Evolutionary conservation across 2,329 filamentous ascomycete species (phyloP), one percentile per base, ranked within the genome.

Genomic region (Penicillium sp.): DNA sequence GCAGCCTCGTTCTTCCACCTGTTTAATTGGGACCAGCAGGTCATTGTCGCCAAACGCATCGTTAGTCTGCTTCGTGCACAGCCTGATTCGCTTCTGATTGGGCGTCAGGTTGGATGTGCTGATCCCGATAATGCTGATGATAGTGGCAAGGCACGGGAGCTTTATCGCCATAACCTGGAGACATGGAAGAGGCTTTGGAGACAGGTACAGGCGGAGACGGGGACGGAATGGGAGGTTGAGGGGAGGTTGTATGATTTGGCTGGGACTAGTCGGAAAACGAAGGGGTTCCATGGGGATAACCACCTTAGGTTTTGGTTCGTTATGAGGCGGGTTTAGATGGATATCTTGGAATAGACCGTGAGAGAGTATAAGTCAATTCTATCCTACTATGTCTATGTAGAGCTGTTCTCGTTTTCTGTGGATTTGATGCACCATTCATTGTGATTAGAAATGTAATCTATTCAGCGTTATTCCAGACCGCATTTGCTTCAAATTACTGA

Each of bases 171-270:
- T 63, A 75, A 81, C 57, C 71, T 75, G 31, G 64, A 69, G 7
- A 82, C 76, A 53, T 85, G 84, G 69, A 78, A 80, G 61, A 64
- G 64, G 33, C 69, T 85, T 23, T 85, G 83, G 83, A 73, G 82
- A 50, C 78, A 82, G 56, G 76, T 84, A 25, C 81, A 81, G 8
- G 58, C 55, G 29, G 64, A 78, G 50, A 84, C 82, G 0, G 74
- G 72, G 23, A 83, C 81, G 1, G 65, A 62, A 40, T 84, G 82
- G 82, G 69, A 72, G 49, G 78, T 81, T 42, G 43, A 61, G 25
- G 29, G 53, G 47, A 42, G 56, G 50, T 53, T 57, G 29, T 59
- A 63, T 46, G 45, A 51, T 11, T 64, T 60, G 62, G 51, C 35
- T 40, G 59, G 55, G 0, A 23, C 53, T 1, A 55, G 60, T 53